Conservation (phyloP, 2,329 filamentous ascomycete genomes). For the Penicillium nordicum region DNA sequence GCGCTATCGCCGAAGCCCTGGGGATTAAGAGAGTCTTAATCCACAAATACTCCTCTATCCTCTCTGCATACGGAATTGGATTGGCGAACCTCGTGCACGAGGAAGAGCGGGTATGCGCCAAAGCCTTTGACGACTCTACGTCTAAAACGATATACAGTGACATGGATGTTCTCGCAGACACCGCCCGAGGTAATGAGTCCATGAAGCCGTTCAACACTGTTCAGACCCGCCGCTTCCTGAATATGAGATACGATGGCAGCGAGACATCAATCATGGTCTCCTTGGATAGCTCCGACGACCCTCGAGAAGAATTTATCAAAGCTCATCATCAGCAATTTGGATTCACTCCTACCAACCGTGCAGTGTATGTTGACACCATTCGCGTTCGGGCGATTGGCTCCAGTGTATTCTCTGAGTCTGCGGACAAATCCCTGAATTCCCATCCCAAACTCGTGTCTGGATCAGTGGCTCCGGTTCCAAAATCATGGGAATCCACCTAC, state of each 20-base stretch:
- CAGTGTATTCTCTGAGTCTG: not conserved
- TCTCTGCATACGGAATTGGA: slow-evolving; percentile 48
- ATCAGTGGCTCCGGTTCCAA: not conserved
- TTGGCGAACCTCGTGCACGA: slow-evolving; percentile 43
- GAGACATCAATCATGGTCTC: slow-evolving; percentile 45
- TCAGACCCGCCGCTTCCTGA: slow-evolving; percentile 1
- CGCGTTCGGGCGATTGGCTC: slow-evolving; percentile 24
- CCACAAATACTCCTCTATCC: slow-evolving; percentile 53
- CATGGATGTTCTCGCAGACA: not conserved
- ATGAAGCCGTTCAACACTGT: slow-evolving; percentile 2
- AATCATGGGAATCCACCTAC: not conserved
- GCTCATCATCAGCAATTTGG: slow-evolving; percentile 46
- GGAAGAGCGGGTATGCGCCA: slow-evolving; percentile 30
- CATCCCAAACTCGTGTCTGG: not conserved
- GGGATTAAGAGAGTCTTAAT: slow-evolving; percentile 77
- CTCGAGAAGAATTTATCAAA: slow-evolving; percentile 32
- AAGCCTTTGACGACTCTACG: slow-evolving; percentile 1
- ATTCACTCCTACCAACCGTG: slow-evolving; percentile 32
- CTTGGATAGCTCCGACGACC: slow-evolving; percentile 36
- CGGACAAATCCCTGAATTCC: not conserved
- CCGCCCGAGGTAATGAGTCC: not conserved
- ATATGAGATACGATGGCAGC: slow-evolving; percentile 45
- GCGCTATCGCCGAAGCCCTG: slow-evolving; percentile 79
- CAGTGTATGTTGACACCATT: slow-evolving; percentile 41
- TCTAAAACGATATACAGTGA: not conserved